These are phyloP conservation scores for Fusarium caatingaense DNA, from an alignment of 2,329 filamentous ascomycete species.

Conservation along the genomic window DNA sequence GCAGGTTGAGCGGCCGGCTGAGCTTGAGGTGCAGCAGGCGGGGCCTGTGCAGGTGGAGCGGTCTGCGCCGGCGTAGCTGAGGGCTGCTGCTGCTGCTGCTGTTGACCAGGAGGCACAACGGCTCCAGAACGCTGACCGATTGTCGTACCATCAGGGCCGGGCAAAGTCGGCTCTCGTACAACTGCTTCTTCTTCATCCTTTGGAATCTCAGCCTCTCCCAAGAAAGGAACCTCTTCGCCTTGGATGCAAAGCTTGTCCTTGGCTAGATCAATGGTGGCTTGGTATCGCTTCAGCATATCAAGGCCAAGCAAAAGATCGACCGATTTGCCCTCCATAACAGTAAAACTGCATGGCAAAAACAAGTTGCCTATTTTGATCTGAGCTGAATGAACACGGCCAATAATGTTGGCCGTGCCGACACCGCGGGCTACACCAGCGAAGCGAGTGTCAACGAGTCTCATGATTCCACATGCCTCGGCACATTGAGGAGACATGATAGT, in stretches of 20 bases:
- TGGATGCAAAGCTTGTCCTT: conserved; percentile 89
- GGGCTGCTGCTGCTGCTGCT: conserved; percentile 32
- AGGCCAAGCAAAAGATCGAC: conserved; percentile 93
- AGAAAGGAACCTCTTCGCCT: conserved; percentile 86
- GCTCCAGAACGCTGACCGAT: conserved; percentile 88
- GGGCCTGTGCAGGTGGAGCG: conserved; percentile 44
- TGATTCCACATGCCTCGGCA: conserved; percentile 92
- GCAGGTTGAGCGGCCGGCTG: conserved; percentile 45
- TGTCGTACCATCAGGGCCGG: conserved; percentile 87
- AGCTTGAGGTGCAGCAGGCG: conserved; percentile 45
- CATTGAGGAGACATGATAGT: conserved; percentile 98
- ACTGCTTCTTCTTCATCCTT: conserved; percentile 80
- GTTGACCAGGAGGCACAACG: conserved; percentile 58
- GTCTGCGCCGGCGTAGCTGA: conserved; percentile 36
- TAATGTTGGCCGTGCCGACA: conserved; percentile 92
- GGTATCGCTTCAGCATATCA: conserved; percentile 97
- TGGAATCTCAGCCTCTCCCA: conserved; percentile 95
- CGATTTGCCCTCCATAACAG: conserved; percentile 98
- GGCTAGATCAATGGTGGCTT: conserved; percentile 89
- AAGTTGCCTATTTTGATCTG: conserved; percentile 92
- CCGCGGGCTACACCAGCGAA: conserved; percentile 93
- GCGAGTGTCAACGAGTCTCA: conserved; percentile 91
- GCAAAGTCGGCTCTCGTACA: conserved; percentile 83
- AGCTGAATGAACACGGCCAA: conserved; percentile 94
- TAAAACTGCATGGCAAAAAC: conserved; percentile 93